Evolutionary conservation across 495 filamentous ascomycete species (phyloP).

Genomic region (Chlorociboria aeruginascens): DNA sequence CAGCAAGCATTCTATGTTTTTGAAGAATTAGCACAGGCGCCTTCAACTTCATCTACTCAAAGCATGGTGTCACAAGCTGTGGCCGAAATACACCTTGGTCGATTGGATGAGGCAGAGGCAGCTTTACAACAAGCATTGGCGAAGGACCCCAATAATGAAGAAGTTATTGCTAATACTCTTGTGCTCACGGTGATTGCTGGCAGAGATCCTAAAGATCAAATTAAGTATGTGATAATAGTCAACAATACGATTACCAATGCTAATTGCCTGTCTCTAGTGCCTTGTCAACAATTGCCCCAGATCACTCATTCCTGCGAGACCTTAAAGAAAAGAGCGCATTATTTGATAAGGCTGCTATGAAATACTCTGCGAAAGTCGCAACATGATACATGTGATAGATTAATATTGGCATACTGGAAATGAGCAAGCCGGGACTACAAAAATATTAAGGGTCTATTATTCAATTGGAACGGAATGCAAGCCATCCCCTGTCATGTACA

Average conservation of each 20-base stretch:
- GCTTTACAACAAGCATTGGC: slow-evolving; percentile 70
- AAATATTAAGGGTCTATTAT: not conserved
- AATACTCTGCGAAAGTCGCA: slow-evolving; percentile 59
- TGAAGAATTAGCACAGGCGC: slow-evolving; percentile 85
- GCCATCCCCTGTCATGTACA: not conserved
- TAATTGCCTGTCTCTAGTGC: slow-evolving; percentile 29
- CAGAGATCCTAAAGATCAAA: slow-evolving; percentile 48
- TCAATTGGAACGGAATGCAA: not conserved
- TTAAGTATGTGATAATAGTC: slow-evolving; percentile 34
- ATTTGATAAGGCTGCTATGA: slow-evolving; percentile 70
- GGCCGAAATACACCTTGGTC: slow-evolving; percentile 81
- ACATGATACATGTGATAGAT: slow-evolving; percentile 8
- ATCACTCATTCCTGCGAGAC: slow-evolving; percentile 56
- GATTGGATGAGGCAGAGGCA: slow-evolving; percentile 78
- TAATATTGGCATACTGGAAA: slow-evolving; percentile 9
- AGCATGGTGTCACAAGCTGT: slow-evolving; percentile 79
- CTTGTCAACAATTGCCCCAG: slow-evolving; percentile 42
- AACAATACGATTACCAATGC: not conserved
- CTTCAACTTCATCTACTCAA: slow-evolving; percentile 53
- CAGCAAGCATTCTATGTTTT: slow-evolving; percentile 97
- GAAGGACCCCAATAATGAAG: slow-evolving; percentile 56
- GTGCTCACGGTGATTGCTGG: slow-evolving; percentile 69
- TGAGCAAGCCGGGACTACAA: not conserved
- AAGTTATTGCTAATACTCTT: slow-evolving; percentile 68
- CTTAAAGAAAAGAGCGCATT: slow-evolving; percentile 62